phyloP scores from a whole-genome alignment of 176 grass and related monocot genomes.

The Canna indica region DNA sequence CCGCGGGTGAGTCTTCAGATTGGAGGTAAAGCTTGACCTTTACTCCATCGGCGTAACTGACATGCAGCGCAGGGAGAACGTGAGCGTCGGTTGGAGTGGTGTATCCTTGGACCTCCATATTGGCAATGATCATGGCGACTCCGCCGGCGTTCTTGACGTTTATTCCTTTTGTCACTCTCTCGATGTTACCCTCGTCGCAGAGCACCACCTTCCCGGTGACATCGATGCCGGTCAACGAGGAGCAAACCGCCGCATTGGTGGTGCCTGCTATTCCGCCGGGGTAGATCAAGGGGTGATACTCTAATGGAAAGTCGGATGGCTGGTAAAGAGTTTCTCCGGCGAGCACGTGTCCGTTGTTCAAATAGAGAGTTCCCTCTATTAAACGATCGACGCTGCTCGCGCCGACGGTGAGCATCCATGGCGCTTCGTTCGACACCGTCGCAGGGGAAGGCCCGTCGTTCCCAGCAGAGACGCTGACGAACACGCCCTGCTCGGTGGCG shows the following conservation, averaged over 20 bases:
- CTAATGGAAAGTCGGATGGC: not conserved
- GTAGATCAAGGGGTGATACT: slow-evolving; percentile 8
- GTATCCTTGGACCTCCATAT: not conserved
- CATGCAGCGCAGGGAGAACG: not conserved
- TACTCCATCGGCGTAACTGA: not conserved
- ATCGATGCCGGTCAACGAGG: not conserved
- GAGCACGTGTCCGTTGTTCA: slow-evolving; percentile 18
- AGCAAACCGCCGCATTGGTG: not conserved
- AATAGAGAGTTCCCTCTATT: not conserved
- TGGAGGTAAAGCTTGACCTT: slow-evolving; percentile 18
- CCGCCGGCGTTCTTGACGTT: not conserved
- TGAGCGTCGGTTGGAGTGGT: not conserved
- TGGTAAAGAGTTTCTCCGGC: slow-evolving; percentile 21
- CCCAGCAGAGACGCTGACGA: not conserved
- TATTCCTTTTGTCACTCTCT: not conserved
- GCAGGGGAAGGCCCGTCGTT: not conserved
- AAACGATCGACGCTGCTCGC: slow-evolving; percentile 24
- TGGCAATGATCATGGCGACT: not conserved
- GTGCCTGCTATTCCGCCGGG: not conserved
- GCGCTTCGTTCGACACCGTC: slow-evolving; percentile 32
- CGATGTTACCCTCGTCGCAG: not conserved
- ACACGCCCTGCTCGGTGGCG: not conserved
- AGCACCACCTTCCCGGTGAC: slow-evolving; percentile 8
- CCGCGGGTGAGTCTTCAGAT: slow-evolving; percentile 1
- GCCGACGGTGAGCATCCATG: slow-evolving; percentile 37